These are phyloP conservation scores for Eucalyptus curtisii DNA, from an alignment of 345 rosid species.

Conservation along the genomic window DNA sequence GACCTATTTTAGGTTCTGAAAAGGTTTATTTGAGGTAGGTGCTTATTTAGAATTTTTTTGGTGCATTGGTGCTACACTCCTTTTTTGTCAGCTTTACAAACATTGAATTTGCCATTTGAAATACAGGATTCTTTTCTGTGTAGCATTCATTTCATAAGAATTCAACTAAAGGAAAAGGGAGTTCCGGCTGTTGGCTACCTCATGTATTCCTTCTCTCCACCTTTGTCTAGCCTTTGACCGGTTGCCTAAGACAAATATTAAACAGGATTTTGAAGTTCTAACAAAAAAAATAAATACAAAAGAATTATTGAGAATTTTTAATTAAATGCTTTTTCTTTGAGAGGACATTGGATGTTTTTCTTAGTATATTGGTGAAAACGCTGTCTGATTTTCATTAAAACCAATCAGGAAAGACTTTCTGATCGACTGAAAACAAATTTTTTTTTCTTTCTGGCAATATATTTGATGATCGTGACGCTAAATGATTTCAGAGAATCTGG, in stretches of 20 bases:
- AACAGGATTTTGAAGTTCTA: background rate
- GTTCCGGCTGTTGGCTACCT: background rate
- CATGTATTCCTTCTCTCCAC: background rate
- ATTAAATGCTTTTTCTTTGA: background rate
- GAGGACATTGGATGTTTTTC: background rate
- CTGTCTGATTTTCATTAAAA: background rate
- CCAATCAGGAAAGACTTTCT: background rate
- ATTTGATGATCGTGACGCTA: background rate
- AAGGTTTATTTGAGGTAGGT: background rate
- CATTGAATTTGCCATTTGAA: background rate
- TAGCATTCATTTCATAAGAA: background rate
- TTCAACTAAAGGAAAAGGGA: background rate
- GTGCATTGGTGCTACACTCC: background rate
- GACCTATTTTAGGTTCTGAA: background rate
- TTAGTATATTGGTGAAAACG: background rate
- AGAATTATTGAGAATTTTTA: background rate
- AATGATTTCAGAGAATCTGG: conserved; percentile 48
- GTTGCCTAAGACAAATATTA: background rate
- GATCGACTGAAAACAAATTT: background rate
- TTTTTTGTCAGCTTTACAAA: background rate
- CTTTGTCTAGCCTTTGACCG: background rate
- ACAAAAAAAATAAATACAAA: background rate
- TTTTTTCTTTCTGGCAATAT: background rate
- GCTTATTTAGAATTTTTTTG: background rate
- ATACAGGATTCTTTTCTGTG: background rate